Percentiles rank a stretch among this genome's conserved stretches.
Evolutionary conservation across 805 yeast genomes (phyloP).

Genomic region (Candida sonorensis): DNA sequence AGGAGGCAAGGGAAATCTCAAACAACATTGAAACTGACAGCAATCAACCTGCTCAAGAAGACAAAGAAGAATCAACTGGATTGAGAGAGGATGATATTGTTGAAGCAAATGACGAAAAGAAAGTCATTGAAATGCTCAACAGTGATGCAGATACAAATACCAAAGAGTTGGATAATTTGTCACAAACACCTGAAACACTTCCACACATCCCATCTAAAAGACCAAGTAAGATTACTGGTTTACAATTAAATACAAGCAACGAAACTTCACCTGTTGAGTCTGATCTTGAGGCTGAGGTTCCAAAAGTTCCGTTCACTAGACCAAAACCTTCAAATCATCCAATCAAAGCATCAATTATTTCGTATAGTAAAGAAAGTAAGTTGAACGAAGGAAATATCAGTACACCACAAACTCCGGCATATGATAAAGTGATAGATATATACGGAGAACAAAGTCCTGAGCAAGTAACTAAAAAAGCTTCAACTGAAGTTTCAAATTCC

Average conservation of each 20-base stretch:
- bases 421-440: slow-evolving; percentile 14
- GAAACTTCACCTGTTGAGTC: slow-evolving; percentile 1
- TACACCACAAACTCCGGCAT: slow-evolving; percentile 10
- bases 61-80: too few relatives aligned
- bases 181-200: slow-evolving; percentile 7
- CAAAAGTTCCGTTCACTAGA: slow-evolving; percentile 14
- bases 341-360: neutral
- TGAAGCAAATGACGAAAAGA: too few relatives aligned
- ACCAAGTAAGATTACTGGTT: too few relatives aligned
- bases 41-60: too few relatives aligned
- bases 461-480: slow-evolving; percentile 3
- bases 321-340: slow-evolving; percentile 4
- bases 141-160: too few relatives aligned
- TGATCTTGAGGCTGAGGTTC: slow-evolving; percentile 1
- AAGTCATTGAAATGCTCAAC: too few relatives aligned
- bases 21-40: too few relatives aligned
- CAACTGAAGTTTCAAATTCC: neutral
- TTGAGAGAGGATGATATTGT: too few relatives aligned
- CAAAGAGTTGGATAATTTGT: too few relatives aligned
- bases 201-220: slow-evolving; percentile 12
- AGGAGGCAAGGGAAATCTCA: too few relatives aligned
- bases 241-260: too few relatives aligned
- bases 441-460: slow-evolving; percentile 16
- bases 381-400: neutral
- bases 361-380: neutral